These are phyloP conservation scores for Cryptococcus amylolentus DNA, from an alignment of 1,284 basidiomycete species.

Conservation along the genomic window DNA sequence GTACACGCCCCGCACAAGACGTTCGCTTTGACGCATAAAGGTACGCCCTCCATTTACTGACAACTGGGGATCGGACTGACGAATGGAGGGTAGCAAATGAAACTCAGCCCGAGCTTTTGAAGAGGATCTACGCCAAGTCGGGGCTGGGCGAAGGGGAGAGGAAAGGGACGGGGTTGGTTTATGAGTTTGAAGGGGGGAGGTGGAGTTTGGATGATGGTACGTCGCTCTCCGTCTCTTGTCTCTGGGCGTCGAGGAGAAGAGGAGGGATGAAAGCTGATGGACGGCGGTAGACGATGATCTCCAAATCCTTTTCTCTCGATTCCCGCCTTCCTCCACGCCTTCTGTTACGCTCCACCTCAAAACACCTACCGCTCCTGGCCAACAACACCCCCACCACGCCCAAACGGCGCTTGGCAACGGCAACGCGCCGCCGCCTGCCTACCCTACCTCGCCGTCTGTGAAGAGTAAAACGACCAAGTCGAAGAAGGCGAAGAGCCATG, in stretches of 20 bases:
- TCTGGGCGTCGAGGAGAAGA: neutral
- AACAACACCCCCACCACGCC: slow-evolving; percentile 21
- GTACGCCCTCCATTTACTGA: slow-evolving; percentile 10
- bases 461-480: slow-evolving; percentile 1
- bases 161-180: slow-evolving; percentile 38
- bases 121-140: slow-evolving; percentile 26
- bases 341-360: slow-evolving; percentile 44
- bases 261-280: neutral
- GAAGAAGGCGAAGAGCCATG: neutral
- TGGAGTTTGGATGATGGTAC: slow-evolving; percentile 49
- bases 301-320: slow-evolving; percentile 41
- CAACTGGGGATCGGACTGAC: neutral
- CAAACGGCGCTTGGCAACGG: neutral
- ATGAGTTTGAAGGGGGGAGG: slow-evolving; percentile 44
- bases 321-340: slow-evolving; percentile 31
- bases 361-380: slow-evolving; percentile 16
- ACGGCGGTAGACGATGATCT: slow-evolving; percentile 47
- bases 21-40: slow-evolving; percentile 37
- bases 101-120: slow-evolving; percentile 25
- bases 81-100: slow-evolving; percentile 30
- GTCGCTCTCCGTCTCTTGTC: slow-evolving; percentile 13
- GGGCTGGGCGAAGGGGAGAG: slow-evolving; percentile 3
- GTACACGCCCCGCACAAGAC: slow-evolving; percentile 46
- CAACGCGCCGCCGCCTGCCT: slow-evolving; percentile 12
- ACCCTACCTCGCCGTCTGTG: slow-evolving; percentile 13